Conservation (phyloP, 2,329 filamentous ascomycete genomes). For the Pseudogymnoascus sp. region DNA sequence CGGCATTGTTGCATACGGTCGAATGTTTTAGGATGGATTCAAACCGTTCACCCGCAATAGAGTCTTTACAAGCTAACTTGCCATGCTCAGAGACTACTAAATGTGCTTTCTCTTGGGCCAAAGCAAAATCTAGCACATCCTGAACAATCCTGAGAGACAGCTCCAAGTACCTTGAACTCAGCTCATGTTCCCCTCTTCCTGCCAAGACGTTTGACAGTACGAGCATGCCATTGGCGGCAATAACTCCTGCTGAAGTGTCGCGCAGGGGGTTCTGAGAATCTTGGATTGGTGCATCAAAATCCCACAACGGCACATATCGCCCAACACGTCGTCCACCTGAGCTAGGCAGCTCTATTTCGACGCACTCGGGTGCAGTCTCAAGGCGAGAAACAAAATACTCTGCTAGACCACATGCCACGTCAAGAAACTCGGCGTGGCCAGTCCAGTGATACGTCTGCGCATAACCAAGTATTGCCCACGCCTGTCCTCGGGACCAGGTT, state of each 20-base stretch:
- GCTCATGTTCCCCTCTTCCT: not conserved
- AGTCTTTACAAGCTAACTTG: too few relatives aligned
- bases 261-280: slow-evolving; percentile 24
- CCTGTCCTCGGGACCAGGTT: too few relatives aligned
- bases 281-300: slow-evolving; percentile 42
- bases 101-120: too few relatives aligned
- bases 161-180: too few relatives aligned
- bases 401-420: slow-evolving; percentile 31
- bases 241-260: slow-evolving; percentile 33
- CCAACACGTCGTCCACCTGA: slow-evolving; percentile 13
- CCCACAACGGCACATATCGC: slow-evolving; percentile 31
- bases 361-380: slow-evolving; percentile 24
- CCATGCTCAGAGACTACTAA: too few relatives aligned
- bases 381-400: slow-evolving; percentile 33
- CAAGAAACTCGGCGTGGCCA: slow-evolving; percentile 30
- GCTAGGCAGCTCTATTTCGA: slow-evolving; percentile 19
- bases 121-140: too few relatives aligned
- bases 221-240: slow-evolving; percentile 34
- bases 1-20: slow-evolving; percentile 17
- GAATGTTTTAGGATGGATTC: not conserved
- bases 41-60: too few relatives aligned
- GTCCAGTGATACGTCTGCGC: too few relatives aligned
- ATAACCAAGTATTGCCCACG: too few relatives aligned
- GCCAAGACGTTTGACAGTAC: slow-evolving; percentile 22
- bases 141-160: too few relatives aligned